Conservation (phyloP, 805 yeast genomes). For the Diddensiella santjacobensis region DNA sequence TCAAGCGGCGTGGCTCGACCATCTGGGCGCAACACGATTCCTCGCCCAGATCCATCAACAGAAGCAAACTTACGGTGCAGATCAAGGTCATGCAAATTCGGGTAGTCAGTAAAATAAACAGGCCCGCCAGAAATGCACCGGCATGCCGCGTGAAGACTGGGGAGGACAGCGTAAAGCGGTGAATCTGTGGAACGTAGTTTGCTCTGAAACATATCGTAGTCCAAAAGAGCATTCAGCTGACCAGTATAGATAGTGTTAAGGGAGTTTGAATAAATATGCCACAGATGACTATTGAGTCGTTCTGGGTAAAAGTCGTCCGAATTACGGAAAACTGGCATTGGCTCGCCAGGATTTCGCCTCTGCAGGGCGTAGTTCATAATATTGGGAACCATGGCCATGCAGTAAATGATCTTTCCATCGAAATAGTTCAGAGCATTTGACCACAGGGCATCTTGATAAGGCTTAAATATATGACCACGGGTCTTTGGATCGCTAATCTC, state of each 20-base stretch:
- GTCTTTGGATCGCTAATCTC: slow-evolving; percentile 18
- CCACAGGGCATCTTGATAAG: slow-evolving; percentile 28
- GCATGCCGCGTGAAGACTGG: slow-evolving; percentile 30
- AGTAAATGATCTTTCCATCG: slow-evolving; percentile 27
- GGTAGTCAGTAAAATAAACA: slow-evolving; percentile 27
- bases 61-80: slow-evolving; percentile 6
- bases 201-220: slow-evolving; percentile 34
- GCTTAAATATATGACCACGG: slow-evolving; percentile 18
- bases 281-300: slow-evolving; percentile 25
- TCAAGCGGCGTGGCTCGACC: slow-evolving; percentile 11
- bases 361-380: slow-evolving; percentile 18
- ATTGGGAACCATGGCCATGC: slow-evolving; percentile 30
- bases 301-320: slow-evolving; percentile 34
- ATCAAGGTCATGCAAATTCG: slow-evolving; percentile 21
- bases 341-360: neutral
- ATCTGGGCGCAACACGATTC: slow-evolving; percentile 10
- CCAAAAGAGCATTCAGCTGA: slow-evolving; percentile 25
- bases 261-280: slow-evolving; percentile 31
- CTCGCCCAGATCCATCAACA: neutral
- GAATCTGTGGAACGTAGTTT: slow-evolving; percentile 7
- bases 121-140: slow-evolving; percentile 32
- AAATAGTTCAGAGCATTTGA: slow-evolving; percentile 22
- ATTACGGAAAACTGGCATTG: slow-evolving; percentile 27
- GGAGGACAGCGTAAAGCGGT: slow-evolving; percentile 2
- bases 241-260: slow-evolving; percentile 25